A percentile compares a stretch with the other conserved stretches of the same genome.
These are phyloP conservation scores for Melampsora larici-populina DNA, from an alignment of 1,284 basidiomycete genomes.

Conservation along the genomic window DNA sequence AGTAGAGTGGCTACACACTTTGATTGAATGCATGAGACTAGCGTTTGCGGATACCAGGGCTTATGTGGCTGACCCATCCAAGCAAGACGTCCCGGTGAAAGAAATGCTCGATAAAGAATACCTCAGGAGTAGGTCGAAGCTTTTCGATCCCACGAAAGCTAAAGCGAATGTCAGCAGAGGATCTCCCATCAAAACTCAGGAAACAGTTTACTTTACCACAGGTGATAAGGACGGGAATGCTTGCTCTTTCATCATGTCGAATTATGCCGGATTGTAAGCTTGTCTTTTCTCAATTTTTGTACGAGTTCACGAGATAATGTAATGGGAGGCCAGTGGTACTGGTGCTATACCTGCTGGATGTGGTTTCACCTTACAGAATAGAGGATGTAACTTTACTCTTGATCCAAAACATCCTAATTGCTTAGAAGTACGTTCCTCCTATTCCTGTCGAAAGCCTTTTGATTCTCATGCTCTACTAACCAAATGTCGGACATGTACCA, in stretches of 20 bases:
- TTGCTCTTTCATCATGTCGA: constrained; percentile 90
- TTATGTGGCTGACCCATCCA: constrained; percentile 81
- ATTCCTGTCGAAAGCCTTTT: background rate
- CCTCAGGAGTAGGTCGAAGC: constrained; percentile 70
- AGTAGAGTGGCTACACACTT: constrained; percentile 75
- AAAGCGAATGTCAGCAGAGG: constrained; percentile 69
- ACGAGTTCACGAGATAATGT: background rate
- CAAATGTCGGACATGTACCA: background rate
- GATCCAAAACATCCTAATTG: constrained; percentile 77
- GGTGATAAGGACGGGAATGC: constrained; percentile 75
- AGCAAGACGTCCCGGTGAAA: constrained; percentile 69
- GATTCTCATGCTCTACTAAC: background rate
- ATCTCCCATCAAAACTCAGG: constrained; percentile 72
- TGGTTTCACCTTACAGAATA: constrained; percentile 92
- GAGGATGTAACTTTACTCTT: constrained; percentile 79
- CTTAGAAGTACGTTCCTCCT: constrained; percentile 59
- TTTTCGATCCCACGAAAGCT: constrained; percentile 69
- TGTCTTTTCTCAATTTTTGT: constrained; percentile 57
- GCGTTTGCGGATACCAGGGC: constrained; percentile 78
- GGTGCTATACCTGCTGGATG: constrained; percentile 81
- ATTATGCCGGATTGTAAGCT: constrained; percentile 60
- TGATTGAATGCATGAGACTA: constrained; percentile 74
- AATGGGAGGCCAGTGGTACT: constrained; percentile 56
- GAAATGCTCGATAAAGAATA: constrained; percentile 81
- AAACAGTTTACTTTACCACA: constrained; percentile 87